Evolutionary conservation across 1,139 yeast genomes (phyloP), one percentile per base, ranked within the genome.

Genomic region (Schizosaccharomyces versatilis): DNA sequence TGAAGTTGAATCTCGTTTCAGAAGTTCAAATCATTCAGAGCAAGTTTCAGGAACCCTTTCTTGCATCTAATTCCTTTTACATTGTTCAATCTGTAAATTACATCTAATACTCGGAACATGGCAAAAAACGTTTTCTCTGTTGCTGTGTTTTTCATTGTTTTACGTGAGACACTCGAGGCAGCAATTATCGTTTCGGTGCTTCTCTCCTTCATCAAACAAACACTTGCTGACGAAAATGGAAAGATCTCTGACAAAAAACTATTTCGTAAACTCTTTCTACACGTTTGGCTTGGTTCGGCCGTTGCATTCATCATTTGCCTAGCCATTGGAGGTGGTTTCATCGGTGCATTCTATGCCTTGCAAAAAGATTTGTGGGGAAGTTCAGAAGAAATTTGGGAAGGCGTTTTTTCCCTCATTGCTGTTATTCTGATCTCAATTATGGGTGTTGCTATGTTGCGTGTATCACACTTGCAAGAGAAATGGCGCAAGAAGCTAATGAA

Each of bases 341-440:
- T 88, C 64, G 86, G 85, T 61, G 79, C 83, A 14, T 88, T 84
- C 67, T 86, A 88, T 64, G 69, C 80, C 44, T 73, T 85, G 51
- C 85, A 84, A 55, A 76, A 78, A 41, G 93, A 88, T 72, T 70
- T 86, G 60, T 88, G 96, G 96, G 69, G 85, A 15, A 66, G 71
- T 51, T 79, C 94, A 54, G 97, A 88, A 67, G 95, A 88, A 66
- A 74, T 86, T 58, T 88, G 95, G 84, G 97, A 88, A 71, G 96
- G 95, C 65, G 74, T 81, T 41, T 79, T 88, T 64, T 81, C 86
- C 66, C 70, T 86, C 40, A 74, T 88, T 62, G 96, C 97, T 1
- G 76, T 93, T 0, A 72, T 83, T 32, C 76, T 88, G 66, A 88
- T 88, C 59, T 79, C 95, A 2, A 63, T 79, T 53, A 86, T 88